Base-by-base conservation (phyloP, 257 asterid species). In the Nicotiana paniculata region DNA sequence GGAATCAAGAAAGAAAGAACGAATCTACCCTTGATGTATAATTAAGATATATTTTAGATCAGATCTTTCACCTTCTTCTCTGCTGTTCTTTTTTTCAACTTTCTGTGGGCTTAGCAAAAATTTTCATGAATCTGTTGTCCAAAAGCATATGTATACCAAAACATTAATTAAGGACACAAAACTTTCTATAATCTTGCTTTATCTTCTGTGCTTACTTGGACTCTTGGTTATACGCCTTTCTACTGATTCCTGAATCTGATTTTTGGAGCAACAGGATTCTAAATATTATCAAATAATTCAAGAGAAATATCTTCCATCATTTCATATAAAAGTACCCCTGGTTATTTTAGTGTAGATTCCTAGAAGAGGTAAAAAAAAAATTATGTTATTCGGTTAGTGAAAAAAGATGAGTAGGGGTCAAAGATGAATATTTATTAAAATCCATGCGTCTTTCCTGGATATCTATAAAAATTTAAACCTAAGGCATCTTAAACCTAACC, bases 401-500 rank as follows among this genome's bases (percentile, higher is more conserved):
- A 9, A 24, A 59, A 21, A 3, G 1, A 16, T 33, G 33, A 77
- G 4, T 54, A 32, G 9, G 54, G 30, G 77, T 2, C 5, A 30
- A 6, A 15, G 72, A 65, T 72, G 79, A 72, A 72, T 12, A 12
- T 12, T 72, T 46, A 46, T 54, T 74, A 26, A 46, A 48, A 74
- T 13, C 1, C 9, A 26, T 74, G 62, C 43, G 28, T 74, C 35
- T 48, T 24, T 74, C 53, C 75, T 58, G 33, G 55, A 84, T 32
- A 18, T n/a, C 12, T 51, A 6, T 6, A 84, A 76, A 77, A 63
- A 74, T 26, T 83, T 78, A 67, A 21, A 57, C 51, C 53, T 63
- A 1, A 57, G 84, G 79, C 86, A 85, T 83, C 86, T 83, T 48
- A 66, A 83, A 83, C 79, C 79, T 48, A 75, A 48, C 79, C 32